Conservation (phyloP, 768 basidiomycete genomes). For the Omphalotus guepiniiformis region DNA sequence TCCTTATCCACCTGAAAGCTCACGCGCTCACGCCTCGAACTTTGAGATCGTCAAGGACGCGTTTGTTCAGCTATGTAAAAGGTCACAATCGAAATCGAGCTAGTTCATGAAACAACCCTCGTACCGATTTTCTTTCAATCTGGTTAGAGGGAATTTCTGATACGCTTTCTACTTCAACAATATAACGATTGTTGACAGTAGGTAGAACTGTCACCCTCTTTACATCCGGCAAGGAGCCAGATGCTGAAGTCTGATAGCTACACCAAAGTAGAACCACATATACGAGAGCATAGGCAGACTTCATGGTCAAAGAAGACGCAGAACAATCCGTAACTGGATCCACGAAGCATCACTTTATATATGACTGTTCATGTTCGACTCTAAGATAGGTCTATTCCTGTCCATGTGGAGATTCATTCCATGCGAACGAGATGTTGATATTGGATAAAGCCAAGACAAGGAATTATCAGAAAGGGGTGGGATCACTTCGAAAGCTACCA, state of each 20-base stretch:
- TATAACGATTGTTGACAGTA: conserved; percentile 46
- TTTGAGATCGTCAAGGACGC: conserved; percentile 41
- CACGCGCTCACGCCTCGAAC: conserved; percentile 37
- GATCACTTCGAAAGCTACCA: too few relatives aligned
- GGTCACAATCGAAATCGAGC: background rate
- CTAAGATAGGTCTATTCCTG: too few relatives aligned
- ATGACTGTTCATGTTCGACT: too few relatives aligned
- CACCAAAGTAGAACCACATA: conserved; percentile 22
- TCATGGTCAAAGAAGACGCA: conserved; percentile 26
- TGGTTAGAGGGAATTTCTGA: conserved; percentile 34
- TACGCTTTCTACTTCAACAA: conserved; percentile 48
- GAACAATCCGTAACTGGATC: too few relatives aligned
- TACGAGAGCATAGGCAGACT: conserved; percentile 24
- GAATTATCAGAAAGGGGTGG: too few relatives aligned
- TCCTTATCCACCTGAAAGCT: conserved; percentile 48
- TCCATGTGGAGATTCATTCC: too few relatives aligned
- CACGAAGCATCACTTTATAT: too few relatives aligned
- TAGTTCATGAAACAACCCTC: background rate
- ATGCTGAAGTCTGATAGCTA: conserved; percentile 23
- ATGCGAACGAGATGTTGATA: too few relatives aligned
- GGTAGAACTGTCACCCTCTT: conserved; percentile 33
- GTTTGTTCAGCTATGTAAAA: conserved; percentile 24
- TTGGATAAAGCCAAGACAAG: too few relatives aligned
- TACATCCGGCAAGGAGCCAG: conserved; percentile 33
- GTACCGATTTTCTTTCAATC: too few relatives aligned